These are phyloP conservation scores for Orbilia oligospora DNA, from an alignment of 2,329 filamentous ascomycete species.

Conservation along the genomic window DNA sequence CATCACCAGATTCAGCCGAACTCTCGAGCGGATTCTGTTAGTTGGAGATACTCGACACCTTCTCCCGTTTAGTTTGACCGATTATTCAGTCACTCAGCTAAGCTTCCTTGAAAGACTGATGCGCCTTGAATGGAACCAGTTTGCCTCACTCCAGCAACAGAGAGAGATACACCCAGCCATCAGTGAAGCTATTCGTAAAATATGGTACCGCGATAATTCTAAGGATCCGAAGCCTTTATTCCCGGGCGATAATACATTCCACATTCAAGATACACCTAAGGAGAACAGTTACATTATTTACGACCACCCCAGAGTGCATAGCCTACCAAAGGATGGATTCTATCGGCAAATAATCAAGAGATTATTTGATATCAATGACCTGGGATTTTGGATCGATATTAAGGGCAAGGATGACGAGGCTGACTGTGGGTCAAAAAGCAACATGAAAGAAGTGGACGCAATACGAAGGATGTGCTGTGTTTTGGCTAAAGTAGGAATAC, in stretches of 20 bases:
- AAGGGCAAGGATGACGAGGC: neutral
- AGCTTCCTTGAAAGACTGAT: neutral
- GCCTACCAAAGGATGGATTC: neutral
- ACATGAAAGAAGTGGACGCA: neutral
- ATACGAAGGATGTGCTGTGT: neutral
- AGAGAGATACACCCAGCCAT: neutral
- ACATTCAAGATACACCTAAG: neutral
- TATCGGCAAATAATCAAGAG: neutral
- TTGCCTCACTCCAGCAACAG: neutral
- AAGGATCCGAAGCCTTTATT: neutral
- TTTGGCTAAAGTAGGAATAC: neutral
- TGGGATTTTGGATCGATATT: neutral
- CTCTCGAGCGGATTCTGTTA: neutral
- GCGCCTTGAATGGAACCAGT: neutral
- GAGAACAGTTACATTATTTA: neutral
- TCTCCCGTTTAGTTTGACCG: neutral
- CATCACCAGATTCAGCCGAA: constrained; percentile 5
- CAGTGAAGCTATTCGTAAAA: neutral
- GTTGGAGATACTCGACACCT: constrained; percentile 1
- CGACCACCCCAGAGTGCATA: neutral
- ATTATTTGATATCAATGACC: neutral
- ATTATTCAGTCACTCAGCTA: neutral
- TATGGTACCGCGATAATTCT: neutral
- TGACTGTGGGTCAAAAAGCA: neutral
- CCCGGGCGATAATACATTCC: neutral